Conservation (phyloP, 352 stramenopile genomes). For the Phytophthora syringae region DNA sequence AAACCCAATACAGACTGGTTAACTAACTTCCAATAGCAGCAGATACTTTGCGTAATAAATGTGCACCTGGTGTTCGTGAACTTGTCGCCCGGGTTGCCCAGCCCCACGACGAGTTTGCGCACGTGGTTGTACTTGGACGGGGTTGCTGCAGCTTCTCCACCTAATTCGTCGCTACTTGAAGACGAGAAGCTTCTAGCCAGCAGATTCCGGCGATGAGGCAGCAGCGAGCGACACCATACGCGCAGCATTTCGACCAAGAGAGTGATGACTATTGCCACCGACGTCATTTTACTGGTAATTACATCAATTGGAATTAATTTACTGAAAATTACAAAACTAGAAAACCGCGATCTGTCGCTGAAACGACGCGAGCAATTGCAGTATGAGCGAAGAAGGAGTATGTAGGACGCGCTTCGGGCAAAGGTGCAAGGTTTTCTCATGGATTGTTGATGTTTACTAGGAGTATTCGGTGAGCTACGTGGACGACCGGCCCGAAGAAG, state of each 20-base stretch:
- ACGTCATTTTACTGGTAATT: not conserved
- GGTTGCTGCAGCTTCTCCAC: not conserved
- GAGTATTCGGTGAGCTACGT: slow-evolving; percentile 87
- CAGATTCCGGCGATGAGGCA: slow-evolving; percentile 16
- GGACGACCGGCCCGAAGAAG: slow-evolving; percentile 87
- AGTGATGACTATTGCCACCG: not conserved
- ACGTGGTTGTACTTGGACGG: slow-evolving; percentile 67
- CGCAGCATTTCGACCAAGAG: slow-evolving; percentile 17
- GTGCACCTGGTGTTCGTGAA: slow-evolving; percentile 75
- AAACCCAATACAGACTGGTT: slow-evolving; percentile 1
- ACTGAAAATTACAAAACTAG: not conserved
- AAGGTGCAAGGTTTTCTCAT: not conserved
- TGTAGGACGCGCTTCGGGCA: not conserved
- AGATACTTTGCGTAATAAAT: too few species aligned
- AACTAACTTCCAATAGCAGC: too few species aligned
- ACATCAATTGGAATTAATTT: not conserved
- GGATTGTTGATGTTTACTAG: slow-evolving; percentile 24
- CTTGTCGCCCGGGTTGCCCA: slow-evolving; percentile 87
- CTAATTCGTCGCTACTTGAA: not conserved
- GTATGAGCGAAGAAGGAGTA: slow-evolving; percentile 63
- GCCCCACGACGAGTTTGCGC: slow-evolving; percentile 83
- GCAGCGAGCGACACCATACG: slow-evolving; percentile 11
- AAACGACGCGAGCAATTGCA: slow-evolving; percentile 29
- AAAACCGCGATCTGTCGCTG: not conserved
- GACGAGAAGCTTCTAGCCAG: slow-evolving; percentile 20